These are phyloP conservation scores for Fusarium tricinctum DNA, from an alignment of 2,329 filamentous ascomycete genomes.

Conservation along the genomic window DNA sequence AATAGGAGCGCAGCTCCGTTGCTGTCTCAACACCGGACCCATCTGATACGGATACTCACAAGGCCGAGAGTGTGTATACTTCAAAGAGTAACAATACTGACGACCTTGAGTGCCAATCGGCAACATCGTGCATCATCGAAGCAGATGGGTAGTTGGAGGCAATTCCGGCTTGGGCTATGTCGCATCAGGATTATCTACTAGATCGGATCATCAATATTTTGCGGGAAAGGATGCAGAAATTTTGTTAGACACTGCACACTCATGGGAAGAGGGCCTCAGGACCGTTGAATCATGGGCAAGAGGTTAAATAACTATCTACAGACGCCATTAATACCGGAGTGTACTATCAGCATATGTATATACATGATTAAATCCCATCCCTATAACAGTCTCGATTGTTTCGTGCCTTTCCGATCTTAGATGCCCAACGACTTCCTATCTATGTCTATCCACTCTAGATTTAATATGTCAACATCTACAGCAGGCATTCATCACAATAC, in stretches of 20 bases:
- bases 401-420: not conserved
- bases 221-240: conserved; percentile 10
- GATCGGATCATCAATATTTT: not conserved
- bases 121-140: not conserved
- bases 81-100: conserved; percentile 32
- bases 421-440: not conserved
- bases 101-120: conserved; percentile 6
- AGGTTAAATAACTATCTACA: conserved; percentile 27
- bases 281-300: conserved; percentile 20
- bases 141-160: not conserved
- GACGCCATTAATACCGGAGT: conserved; percentile 35
- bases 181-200: not conserved
- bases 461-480: not conserved
- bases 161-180: not conserved
- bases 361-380: not conserved
- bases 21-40: conserved; percentile 35
- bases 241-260: conserved; percentile 38
- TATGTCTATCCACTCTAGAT: not conserved
- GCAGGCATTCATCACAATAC: not conserved
- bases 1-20: conserved; percentile 53
- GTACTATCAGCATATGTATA: conserved; percentile 18
- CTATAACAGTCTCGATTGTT: not conserved
- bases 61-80: conserved; percentile 10
- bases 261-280: conserved; percentile 33
- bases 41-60: conserved; percentile 13